A percentile compares a stretch with the other conserved stretches of the same genome.
Evolutionary conservation across 78 protist genomes (phyloP).

Genomic region (Polysphondylium violaceum): DNA sequence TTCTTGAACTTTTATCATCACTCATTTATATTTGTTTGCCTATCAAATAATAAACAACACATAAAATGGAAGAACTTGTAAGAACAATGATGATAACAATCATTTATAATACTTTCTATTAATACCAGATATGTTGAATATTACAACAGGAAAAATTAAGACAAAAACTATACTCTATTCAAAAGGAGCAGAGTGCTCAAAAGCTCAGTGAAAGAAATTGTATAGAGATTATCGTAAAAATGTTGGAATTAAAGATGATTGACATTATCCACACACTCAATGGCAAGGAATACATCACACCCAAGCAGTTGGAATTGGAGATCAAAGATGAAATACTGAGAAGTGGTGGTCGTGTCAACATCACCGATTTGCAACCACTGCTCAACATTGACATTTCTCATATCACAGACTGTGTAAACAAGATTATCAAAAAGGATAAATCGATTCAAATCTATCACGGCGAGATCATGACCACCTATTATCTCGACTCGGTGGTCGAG

Average conservation of each 20-base stretch:
- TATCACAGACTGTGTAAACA: conserved; percentile 55
- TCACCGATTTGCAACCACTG: conserved; percentile 76
- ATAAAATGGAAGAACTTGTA: background rate
- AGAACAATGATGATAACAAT: background rate
- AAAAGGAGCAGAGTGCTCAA: conserved; percentile 30
- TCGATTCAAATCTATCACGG: conserved; percentile 43
- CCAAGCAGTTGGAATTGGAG: conserved; percentile 82
- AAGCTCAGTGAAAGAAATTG: conserved; percentile 87
- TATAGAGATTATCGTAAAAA: conserved; percentile 80
- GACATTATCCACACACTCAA: conserved; percentile 75
- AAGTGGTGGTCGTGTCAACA: conserved; percentile 82
- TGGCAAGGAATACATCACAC: conserved; percentile 90
- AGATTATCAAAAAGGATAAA: conserved; percentile 22
- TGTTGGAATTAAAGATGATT: conserved; percentile 69
- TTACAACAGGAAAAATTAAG: conserved; percentile 39
- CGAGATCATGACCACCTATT: conserved; percentile 73
- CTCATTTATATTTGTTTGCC: no score
- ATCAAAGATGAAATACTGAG: conserved; percentile 82
- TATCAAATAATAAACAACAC: no score
- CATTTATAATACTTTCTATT: no score
- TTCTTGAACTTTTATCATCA: no score
- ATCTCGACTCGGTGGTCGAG: conserved; percentile 76
- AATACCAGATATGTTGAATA: background rate
- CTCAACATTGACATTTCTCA: conserved; percentile 78
- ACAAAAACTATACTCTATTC: conserved; percentile 40